Evolutionary conservation across 352 stramenopile species (phyloP), one percentile per base, ranked within the genome.

Genomic region (Phytophthora citrophthora): DNA sequence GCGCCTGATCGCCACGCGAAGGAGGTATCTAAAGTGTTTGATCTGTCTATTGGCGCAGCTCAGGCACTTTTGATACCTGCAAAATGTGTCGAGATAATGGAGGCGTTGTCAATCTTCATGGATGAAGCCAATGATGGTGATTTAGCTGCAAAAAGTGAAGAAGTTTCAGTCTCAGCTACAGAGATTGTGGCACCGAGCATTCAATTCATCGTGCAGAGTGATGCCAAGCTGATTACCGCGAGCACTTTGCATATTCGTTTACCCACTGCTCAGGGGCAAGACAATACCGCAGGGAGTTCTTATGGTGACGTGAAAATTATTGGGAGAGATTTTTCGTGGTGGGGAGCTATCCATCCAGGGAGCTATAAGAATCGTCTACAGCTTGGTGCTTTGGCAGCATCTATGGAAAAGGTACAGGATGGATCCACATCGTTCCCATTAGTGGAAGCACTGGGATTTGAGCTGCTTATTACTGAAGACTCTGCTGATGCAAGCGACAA

Each of bases 21-120:
- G 23, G 39, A 40, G 13, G 26, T 70, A 4, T 69, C 61, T 0
- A 77, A 68, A 44, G 48, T 76, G 26, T 53, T 83, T 43, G 74
- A 83, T 39, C 23, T 79, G 46, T 83, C 74, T 1, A 53, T 80
- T 60, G 71, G 74, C 4, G 45, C 62, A 20, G 68, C 38, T 40
- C 18, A 69, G 47, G 54, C 50, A 16, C 34, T 73, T 1, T 54
- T 83, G 57, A 56, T 78, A 18, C 64, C 68, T 46, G 9, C 46
- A 9, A 71, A 72, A 24, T 74, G 68, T 59, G 26, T 64, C 20
- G 61, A 70, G 24, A 60, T 76, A 36, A 40, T 62, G 47, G 64
- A 77, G 47, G 51, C 48, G 0, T 31, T 76, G 11, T 73, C 49
- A n/a, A 54, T 67, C 11, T 55, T 81, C 39, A 48, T 36, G 12